Conservation (phyloP, 1,284 basidiomycete species). For the Ustilago trichophora region DNA sequence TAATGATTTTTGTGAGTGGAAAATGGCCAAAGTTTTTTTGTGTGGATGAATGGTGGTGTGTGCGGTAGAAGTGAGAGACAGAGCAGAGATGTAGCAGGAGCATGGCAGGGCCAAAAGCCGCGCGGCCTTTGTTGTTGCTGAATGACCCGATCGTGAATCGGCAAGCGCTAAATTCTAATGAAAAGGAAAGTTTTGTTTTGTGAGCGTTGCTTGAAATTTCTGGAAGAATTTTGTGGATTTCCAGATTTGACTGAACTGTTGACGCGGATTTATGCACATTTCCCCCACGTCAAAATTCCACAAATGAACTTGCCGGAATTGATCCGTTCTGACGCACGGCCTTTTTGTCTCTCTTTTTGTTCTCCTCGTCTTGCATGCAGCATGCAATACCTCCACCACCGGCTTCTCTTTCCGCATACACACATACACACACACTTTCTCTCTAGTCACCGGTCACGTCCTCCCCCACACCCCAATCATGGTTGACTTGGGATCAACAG, state of each 20-base stretch:
- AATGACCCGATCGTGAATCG: slow-evolving; percentile 24
- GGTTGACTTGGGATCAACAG: slow-evolving; percentile 12
- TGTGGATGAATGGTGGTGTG: too few relatives aligned
- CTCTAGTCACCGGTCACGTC: background rate
- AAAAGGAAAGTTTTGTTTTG: background rate
- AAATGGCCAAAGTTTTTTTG: too few relatives aligned
- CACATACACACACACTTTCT: background rate
- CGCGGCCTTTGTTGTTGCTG: too few relatives aligned
- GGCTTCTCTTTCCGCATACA: background rate
- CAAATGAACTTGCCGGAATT: slow-evolving; percentile 19
- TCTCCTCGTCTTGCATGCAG: too few relatives aligned
- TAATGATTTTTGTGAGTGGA: too few relatives aligned
- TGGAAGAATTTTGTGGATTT: slow-evolving; percentile 14
- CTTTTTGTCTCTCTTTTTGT: too few relatives aligned
- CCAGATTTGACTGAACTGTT: too few relatives aligned
- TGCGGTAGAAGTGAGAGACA: too few relatives aligned
- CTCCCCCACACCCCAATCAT: background rate
- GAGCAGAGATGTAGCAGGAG: too few relatives aligned
- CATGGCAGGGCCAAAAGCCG: too few relatives aligned
- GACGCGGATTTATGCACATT: too few relatives aligned
- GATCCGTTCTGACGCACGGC: slow-evolving; percentile 7
- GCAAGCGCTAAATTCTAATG: background rate
- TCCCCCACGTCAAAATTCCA: slow-evolving; percentile 6
- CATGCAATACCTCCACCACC: too few relatives aligned
- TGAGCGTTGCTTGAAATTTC: slow-evolving; percentile 16